A percentile compares a stretch with the other conserved stretches of the same genome.
phyloP scores from a whole-genome alignment of 2,329 filamentous ascomycete genomes.

The Claviceps lovelessii region DNA sequence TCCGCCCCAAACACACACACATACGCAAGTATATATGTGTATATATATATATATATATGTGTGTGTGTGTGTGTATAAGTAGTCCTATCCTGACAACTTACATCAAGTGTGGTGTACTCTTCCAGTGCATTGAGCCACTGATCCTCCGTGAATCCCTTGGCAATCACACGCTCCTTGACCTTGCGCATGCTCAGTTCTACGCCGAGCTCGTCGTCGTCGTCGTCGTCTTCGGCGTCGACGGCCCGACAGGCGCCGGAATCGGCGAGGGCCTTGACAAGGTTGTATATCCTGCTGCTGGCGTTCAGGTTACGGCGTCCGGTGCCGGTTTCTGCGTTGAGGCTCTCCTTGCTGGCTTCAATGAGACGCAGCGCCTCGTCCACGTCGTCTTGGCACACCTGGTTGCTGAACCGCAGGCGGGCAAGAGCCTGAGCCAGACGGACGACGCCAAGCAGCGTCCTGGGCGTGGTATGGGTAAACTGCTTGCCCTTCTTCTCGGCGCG shows the following conservation, averaged over 20 bases:
- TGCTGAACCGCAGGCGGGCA: constrained; percentile 77
- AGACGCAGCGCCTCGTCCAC: constrained; percentile 89
- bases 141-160: constrained; percentile 92
- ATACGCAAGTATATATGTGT: no score
- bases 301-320: constrained; percentile 54
- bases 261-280: constrained; percentile 76
- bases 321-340: constrained; percentile 57
- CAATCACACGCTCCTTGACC: constrained; percentile 81
- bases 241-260: constrained; percentile 76
- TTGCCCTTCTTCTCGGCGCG: constrained; percentile 81
- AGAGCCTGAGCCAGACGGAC: constrained; percentile 88
- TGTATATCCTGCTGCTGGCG: constrained; percentile 82
- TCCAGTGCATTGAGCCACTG: constrained; percentile 78
- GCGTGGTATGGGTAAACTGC: constrained; percentile 86
- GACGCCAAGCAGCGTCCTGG: constrained; percentile 83
- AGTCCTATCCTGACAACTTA: constrained; percentile 35
- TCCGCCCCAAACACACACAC: no score
- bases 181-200: constrained; percentile 72
- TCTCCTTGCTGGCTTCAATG: constrained; percentile 86
- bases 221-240: constrained; percentile 39
- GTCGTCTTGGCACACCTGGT: constrained; percentile 75
- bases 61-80: not conserved
- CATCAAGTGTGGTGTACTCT: constrained; percentile 77
- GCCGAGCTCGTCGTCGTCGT: constrained; percentile 29
- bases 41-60: not conserved